These are phyloP conservation scores for Diaporthe eres DNA, from an alignment of 2,329 filamentous ascomycete species.

Conservation along the genomic window DNA sequence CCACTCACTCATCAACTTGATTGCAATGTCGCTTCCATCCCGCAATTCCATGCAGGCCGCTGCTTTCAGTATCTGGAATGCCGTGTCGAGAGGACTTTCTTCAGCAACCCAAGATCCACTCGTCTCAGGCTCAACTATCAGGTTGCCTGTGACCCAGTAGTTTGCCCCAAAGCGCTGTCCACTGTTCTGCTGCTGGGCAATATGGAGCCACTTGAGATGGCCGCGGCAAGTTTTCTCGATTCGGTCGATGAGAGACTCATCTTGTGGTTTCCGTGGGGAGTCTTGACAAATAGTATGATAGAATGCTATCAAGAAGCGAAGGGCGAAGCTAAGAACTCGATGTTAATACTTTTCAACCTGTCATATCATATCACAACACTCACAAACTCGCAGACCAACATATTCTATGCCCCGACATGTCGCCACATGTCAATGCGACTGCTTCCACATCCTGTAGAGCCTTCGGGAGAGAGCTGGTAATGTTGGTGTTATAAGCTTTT, in stretches of 20 bases:
- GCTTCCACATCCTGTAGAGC: not conserved
- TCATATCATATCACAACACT: not conserved
- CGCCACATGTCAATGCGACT: conserved; percentile 35
- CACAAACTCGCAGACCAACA: conserved; percentile 41
- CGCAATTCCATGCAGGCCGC: no score
- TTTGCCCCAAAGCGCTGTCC: not conserved
- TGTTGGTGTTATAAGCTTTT: no score
- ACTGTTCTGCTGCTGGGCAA: not conserved
- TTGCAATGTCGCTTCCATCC: no score
- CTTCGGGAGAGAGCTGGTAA: no score
- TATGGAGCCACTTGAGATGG: conserved; percentile 14
- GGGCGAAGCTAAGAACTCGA: no score
- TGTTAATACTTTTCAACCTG: no score
- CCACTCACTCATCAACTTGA: not conserved
- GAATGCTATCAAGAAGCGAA: no score
- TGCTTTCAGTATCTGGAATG: conserved; percentile 1
- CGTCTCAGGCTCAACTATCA: not conserved
- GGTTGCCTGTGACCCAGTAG: conserved; percentile 1
- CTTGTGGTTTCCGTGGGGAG: no score
- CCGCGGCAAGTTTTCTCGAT: not conserved
- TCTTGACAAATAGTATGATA: no score
- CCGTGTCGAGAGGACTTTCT: not conserved
- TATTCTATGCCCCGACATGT: conserved; percentile 40
- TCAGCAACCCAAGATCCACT: not conserved
- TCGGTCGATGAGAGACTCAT: not conserved